Conservation (phyloP, 2,329 filamentous ascomycete species). For the Epicoccum sorghinum region DNA sequence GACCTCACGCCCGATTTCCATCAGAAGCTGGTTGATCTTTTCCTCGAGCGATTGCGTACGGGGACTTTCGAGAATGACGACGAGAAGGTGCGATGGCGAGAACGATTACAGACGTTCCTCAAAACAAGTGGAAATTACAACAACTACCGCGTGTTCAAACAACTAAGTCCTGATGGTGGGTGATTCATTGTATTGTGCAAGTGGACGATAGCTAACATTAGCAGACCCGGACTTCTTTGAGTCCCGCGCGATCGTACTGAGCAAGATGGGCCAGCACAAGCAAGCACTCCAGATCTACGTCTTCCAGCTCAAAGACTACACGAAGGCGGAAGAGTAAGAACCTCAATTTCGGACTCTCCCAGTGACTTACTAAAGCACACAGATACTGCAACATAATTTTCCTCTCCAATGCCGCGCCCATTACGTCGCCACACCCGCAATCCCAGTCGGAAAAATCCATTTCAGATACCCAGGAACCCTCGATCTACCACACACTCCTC, state of each 20-base stretch:
- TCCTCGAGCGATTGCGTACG: slow-evolving; percentile 61
- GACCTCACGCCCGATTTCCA: slow-evolving; percentile 88
- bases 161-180: slow-evolving; percentile 80
- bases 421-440: slow-evolving; percentile 33
- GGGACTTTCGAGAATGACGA: slow-evolving; percentile 42
- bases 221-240: slow-evolving; percentile 86
- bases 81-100: slow-evolving; percentile 58
- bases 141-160: slow-evolving; percentile 73
- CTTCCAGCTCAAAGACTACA: slow-evolving; percentile 86
- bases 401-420: slow-evolving; percentile 53
- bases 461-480: slow-evolving; percentile 64
- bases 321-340: slow-evolving; percentile 84
- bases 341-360: not conserved
- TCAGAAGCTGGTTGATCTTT: slow-evolving; percentile 78
- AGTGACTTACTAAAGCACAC: slow-evolving; percentile 55
- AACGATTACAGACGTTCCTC: slow-evolving; percentile 75
- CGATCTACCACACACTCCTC: slow-evolving; percentile 90
- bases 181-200: slow-evolving; percentile 8
- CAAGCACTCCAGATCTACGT: slow-evolving; percentile 98
- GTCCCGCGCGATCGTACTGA: slow-evolving; percentile 85
- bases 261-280: slow-evolving; percentile 93
- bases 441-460: not conserved
- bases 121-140: slow-evolving; percentile 81
- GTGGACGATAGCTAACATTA: slow-evolving; percentile 2
- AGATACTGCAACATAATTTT: slow-evolving; percentile 85